Percentiles rank a stretch among this genome's conserved stretches.
Evolutionary conservation across 169 alveolate species (phyloP).

Genomic region (Eimeria tenella): DNA sequence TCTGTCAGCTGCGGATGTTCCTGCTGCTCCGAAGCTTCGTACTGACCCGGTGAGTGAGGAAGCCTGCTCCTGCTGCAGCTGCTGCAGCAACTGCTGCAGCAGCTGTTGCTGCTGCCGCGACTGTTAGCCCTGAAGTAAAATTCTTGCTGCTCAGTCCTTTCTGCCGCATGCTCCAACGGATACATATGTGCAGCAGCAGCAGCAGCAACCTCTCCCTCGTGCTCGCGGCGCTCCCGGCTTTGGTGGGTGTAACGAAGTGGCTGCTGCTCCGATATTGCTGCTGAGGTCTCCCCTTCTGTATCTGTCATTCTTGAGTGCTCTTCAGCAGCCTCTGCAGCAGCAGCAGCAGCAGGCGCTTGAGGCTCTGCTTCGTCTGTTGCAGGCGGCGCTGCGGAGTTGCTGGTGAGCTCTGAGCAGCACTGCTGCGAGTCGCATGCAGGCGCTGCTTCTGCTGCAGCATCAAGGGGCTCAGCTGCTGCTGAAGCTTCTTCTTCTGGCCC

Average conservation of each 20-base stretch:
- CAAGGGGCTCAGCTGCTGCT: neutral
- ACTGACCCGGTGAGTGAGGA: neutral
- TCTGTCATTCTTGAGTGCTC: neutral
- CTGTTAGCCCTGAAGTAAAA: neutral
- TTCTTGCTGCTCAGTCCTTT: neutral
- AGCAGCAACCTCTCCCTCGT: neutral
- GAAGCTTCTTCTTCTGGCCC: neutral
- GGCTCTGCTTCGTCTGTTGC: neutral
- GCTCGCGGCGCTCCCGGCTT: neutral
- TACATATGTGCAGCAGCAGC: conserved; percentile 29
- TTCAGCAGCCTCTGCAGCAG: conserved; percentile 2
- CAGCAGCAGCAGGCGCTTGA: neutral
- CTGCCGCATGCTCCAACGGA: neutral
- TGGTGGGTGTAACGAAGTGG: neutral
- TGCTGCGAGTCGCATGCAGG: neutral
- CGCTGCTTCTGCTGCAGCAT: neutral
- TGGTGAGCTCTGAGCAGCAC: conserved; percentile 11
- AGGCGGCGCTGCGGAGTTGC: neutral
- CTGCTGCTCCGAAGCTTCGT: conserved; percentile 23
- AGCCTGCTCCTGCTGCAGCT: neutral
- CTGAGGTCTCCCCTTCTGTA: neutral
- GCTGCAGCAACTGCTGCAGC: conserved; percentile 25
- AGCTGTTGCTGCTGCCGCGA: conserved; percentile 2
- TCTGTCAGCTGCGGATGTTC: conserved; percentile 21
- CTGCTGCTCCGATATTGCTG: neutral